phyloP scores from a whole-genome alignment of 2,329 filamentous ascomycete genomes.

The Fusarium euwallaceae region DNA sequence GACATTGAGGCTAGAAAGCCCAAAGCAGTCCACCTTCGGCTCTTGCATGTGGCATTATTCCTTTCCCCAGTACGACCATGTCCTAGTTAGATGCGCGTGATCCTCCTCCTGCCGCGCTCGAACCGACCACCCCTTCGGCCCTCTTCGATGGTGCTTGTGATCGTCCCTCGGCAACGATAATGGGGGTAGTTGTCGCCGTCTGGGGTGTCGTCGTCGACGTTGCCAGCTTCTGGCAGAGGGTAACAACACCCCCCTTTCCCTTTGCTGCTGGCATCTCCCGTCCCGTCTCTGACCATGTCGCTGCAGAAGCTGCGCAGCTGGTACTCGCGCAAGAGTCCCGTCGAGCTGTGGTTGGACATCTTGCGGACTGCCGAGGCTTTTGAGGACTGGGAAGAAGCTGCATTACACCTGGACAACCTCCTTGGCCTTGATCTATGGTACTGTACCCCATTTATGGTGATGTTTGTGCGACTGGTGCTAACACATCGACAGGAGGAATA shows the following conservation, averaged over 20 bases:
- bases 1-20: slow-evolving; percentile 3
- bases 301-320: slow-evolving; percentile 75
- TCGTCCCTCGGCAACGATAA: slow-evolving; percentile 55
- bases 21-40: slow-evolving; percentile 6
- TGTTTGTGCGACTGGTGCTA: slow-evolving; percentile 9
- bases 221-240: slow-evolving; percentile 72
- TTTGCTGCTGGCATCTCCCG: slow-evolving; percentile 1
- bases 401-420: slow-evolving; percentile 83
- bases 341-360: slow-evolving; percentile 74
- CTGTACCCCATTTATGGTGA: neutral
- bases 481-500: slow-evolving; percentile 75
- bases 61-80: slow-evolving; percentile 35
- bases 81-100: slow-evolving; percentile 37
- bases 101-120: slow-evolving; percentile 26
- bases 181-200: slow-evolving; percentile 62
- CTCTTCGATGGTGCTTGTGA: slow-evolving; percentile 48
- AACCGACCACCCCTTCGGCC: slow-evolving; percentile 26
- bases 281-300: slow-evolving; percentile 31
- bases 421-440: slow-evolving; percentile 87
- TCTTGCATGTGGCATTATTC: slow-evolving; percentile 28
- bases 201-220: slow-evolving; percentile 73
- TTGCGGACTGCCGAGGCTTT: slow-evolving; percentile 77
- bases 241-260: slow-evolving; percentile 51
- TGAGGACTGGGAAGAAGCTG: slow-evolving; percentile 90
- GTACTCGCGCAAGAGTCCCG: slow-evolving; percentile 74